A percentile compares a stretch with the other conserved stretches of the same genome.
Evolutionary conservation across 441 rosid species (phyloP).

Genomic region (Mallotus repandus): DNA sequence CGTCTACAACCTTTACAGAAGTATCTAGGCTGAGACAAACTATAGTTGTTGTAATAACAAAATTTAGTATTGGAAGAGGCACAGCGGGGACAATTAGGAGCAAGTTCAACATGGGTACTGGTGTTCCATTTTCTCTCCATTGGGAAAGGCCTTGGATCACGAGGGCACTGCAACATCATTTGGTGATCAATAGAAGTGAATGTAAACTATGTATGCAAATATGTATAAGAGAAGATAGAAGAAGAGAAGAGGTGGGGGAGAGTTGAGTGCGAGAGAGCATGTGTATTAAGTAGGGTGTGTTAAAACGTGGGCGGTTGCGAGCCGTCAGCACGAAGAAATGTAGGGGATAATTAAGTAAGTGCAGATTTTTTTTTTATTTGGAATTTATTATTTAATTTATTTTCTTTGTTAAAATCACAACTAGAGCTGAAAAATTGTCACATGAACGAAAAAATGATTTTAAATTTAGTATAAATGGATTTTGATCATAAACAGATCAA

Average conservation of each 20-base stretch:
- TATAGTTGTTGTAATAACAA: conserved; percentile 67
- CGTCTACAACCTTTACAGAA: conserved; percentile 58
- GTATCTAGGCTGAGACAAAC: conserved; percentile 64
- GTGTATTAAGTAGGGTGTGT: conserved; percentile 13
- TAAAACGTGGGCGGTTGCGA: conserved; percentile 56
- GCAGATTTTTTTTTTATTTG: no score
- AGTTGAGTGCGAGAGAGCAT: conserved; percentile 15
- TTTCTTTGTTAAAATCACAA: no score
- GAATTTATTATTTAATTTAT: no score
- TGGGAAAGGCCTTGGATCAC: conserved; percentile 14
- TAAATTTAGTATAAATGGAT: no score
- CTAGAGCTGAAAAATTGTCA: no score
- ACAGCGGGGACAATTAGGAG: conserved; percentile 66
- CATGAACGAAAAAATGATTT: no score
- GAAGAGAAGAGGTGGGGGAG: not conserved
- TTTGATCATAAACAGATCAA: no score
- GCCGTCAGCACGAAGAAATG: conserved; percentile 44
- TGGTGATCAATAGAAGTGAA: conserved; percentile 19
- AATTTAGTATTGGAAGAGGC: conserved; percentile 61
- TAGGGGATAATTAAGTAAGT: conserved; percentile 4
- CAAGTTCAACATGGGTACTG: conserved; percentile 30
- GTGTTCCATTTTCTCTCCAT: conserved; percentile 34
- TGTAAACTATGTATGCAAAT: conserved; percentile 12
- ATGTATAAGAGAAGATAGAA: not conserved
- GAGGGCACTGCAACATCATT: conserved; percentile 23